Evolutionary conservation across 2,329 filamentous ascomycete species (phyloP).

Genomic region (Claviceps lovelessii): DNA sequence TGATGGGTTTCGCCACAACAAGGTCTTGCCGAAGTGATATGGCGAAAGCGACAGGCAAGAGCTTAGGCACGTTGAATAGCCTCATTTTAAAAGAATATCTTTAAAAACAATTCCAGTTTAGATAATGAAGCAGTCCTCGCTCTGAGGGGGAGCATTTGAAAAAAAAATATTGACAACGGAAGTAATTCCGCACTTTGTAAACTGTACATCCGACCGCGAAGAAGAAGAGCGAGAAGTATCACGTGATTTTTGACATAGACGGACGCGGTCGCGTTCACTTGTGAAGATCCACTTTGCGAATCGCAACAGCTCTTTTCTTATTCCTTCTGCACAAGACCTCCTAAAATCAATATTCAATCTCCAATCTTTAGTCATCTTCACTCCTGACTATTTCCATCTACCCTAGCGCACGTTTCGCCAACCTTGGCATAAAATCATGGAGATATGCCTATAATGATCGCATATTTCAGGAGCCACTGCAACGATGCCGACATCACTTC

Average conservation of each 20-base stretch:
- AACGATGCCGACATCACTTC: constrained; percentile 58
- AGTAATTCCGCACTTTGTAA: too few relatives aligned
- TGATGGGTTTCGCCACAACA: background rate
- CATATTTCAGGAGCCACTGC: background rate
- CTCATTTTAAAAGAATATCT: background rate
- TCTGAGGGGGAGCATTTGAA: background rate
- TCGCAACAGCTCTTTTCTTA: background rate
- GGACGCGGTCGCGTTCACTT: background rate
- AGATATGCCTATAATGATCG: background rate
- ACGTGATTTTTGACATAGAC: background rate
- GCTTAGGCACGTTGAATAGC: background rate
- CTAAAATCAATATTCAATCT: background rate
- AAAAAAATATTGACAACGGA: background rate
- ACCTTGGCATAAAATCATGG: background rate
- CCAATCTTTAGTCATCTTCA: background rate
- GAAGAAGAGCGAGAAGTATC: background rate
- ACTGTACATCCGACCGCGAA: background rate
- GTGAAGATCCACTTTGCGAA: background rate
- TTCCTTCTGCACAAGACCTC: background rate
- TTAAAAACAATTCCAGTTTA: background rate
- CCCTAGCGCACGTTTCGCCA: background rate
- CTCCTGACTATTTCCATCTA: background rate
- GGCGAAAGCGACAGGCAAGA: background rate
- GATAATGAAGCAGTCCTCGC: background rate
- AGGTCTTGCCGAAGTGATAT: background rate